phyloP scores from a whole-genome alignment of 23 red algal genomes.

The Gracilariopsis chorda region DNA sequence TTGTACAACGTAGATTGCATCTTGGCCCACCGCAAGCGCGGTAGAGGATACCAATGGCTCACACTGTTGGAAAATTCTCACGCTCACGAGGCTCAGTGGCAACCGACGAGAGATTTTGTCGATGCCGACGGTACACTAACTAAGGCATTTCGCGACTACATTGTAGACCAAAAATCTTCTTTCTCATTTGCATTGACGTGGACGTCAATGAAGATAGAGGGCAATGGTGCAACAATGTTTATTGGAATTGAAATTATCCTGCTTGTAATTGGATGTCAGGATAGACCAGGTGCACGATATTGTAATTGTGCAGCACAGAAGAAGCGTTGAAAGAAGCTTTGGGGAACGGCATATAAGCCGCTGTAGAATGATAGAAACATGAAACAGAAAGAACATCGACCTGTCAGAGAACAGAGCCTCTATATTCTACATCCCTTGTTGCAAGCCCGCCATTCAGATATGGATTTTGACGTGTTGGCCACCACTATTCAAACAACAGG shows the following conservation, averaged over 20 bases:
- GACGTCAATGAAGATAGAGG: not conserved
- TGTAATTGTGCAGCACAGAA: no score
- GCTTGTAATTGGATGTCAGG: no score
- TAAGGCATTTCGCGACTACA: not conserved
- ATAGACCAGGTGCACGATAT: no score
- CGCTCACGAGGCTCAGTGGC: not conserved
- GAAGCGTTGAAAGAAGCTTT: no score
- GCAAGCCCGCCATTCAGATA: no score
- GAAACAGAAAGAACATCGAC: no score
- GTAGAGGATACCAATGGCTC: not conserved
- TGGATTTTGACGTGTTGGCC: no score
- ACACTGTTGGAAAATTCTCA: not conserved
- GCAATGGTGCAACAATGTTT: not conserved
- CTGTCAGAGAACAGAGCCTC: no score
- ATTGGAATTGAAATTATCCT: not conserved
- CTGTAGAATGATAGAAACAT: no score
- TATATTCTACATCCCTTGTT: no score
- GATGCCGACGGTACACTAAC: not conserved
- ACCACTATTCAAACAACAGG: no score
- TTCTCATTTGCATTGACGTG: not conserved
- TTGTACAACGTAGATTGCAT: not conserved
- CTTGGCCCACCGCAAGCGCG: not conserved
- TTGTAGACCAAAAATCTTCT: not conserved
- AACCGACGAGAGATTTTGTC: not conserved
- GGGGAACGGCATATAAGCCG: no score